Base-by-base conservation (phyloP, 2,329 filamentous ascomycete genomes). In the Leptosphaerulina australis region DNA sequence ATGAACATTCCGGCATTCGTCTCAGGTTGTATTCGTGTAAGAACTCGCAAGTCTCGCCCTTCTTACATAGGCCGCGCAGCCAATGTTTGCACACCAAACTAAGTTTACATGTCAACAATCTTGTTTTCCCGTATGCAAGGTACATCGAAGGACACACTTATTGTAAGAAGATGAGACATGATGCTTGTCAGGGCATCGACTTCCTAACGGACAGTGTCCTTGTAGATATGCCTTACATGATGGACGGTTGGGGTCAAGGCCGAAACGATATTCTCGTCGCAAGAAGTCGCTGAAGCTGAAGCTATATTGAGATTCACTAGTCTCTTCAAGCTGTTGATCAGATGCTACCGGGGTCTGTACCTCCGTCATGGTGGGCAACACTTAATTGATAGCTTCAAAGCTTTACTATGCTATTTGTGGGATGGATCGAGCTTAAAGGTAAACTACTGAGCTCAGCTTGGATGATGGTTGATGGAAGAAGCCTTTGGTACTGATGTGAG, bases 1-100 rank as follows among this genome's bases (percentile, higher is more conserved):
- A 96, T 69, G 96, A 96, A 77, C 94, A 99, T 77, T 97, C 94
- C 56, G 94, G 92, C 91, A 97, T 97, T 74, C 94, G 92, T 58
- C 94, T 87, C 62, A 99, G 83, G 76, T 99, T 97, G 80, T 97
- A 99, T 76, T 97, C 94, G 81, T 99, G 94, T 38, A 97, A 81
- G 68, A 97, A 99, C 78, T 99, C 94, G 85, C 94, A 99, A 62
- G 86, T 85, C 69, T 97, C 88, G 66, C 93, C 94, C 76, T 97
- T 97, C 72, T 99, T 99, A 81, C 94, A 99, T 15, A 99, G 84
- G 0, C 92, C 93, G 59, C 95, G 90, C 68, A 97, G 86, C 87
- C 94, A 97, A 81, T 97, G 94, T 79, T 99, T 99, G 85, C 94
- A 99, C 54, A 99, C 93, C 12, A 97, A 85, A 40, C 78, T 83